Conservation (phyloP, 495 filamentous ascomycete species). For the Neurospora tetrasperma region DNA sequence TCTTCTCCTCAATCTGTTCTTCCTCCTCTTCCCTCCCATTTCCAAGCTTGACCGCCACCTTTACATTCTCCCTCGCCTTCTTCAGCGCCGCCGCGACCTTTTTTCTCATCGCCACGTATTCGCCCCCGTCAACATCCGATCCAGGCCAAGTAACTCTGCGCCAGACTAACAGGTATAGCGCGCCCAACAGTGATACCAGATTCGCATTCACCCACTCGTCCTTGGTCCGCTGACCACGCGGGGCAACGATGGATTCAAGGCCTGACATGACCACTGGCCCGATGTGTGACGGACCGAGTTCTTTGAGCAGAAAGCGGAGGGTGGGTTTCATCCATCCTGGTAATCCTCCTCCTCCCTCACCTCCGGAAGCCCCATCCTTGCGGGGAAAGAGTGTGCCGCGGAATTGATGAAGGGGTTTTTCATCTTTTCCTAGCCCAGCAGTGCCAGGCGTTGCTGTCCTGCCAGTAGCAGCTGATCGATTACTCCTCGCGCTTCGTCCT, state of each 20-base stretch:
- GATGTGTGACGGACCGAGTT: constrained; percentile 24
- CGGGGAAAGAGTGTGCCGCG: neutral
- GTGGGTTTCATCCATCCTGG: constrained; percentile 58
- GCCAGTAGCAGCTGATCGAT: neutral
- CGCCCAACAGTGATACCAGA: constrained; percentile 48
- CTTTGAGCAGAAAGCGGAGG: constrained; percentile 51
- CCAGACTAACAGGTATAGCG: constrained; percentile 54
- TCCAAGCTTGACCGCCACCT: constrained; percentile 18
- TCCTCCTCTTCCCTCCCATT: constrained; percentile 19
- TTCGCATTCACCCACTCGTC: constrained; percentile 46
- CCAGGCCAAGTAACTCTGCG: constrained; percentile 30
- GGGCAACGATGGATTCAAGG: constrained; percentile 31
- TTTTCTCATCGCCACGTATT: constrained; percentile 29
- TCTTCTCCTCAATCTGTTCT: constrained; percentile 27
- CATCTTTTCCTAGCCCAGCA: constrained; percentile 13
- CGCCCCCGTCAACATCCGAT: constrained; percentile 26
- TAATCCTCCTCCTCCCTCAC: constrained; percentile 33
- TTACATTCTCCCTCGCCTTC: constrained; percentile 23
- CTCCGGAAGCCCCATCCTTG: constrained; percentile 1
- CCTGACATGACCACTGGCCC: constrained; percentile 35
- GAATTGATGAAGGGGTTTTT: constrained; percentile 29
- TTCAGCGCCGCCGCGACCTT: constrained; percentile 29
- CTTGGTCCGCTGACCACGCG: constrained; percentile 24
- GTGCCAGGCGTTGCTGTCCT: constrained; percentile 6
- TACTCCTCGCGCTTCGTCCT: neutral